These are phyloP conservation scores for Yamadazyma blattariae DNA, from an alignment of 1,139 yeast species.

Conservation along the genomic window DNA sequence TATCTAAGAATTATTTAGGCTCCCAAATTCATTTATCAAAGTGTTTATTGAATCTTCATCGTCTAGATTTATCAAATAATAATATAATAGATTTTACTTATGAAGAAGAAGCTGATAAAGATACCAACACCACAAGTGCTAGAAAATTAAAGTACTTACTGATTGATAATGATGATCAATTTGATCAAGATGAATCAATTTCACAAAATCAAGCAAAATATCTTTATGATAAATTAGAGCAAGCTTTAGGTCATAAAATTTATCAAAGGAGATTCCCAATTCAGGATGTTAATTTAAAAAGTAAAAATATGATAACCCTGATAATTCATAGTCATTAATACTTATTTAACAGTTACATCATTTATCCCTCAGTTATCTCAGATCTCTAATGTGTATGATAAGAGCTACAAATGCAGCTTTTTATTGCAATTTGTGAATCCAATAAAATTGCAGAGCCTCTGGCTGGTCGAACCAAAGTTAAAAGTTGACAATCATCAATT, in stretches of 20 bases:
- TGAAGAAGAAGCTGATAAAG: constrained; percentile 1
- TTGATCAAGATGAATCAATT: constrained; percentile 4
- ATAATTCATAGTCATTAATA: too few species aligned
- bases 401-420: too few species aligned
- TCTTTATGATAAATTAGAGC: constrained; percentile 25
- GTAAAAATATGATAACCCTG: too few species aligned
- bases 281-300: constrained; percentile 1
- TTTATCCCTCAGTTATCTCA: too few species aligned
- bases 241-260: constrained; percentile 20
- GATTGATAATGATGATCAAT: neutral
- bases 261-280: constrained; percentile 1
- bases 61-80: constrained; percentile 22
- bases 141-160: constrained; percentile 4
- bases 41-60: constrained; percentile 12
- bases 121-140: too few species aligned
- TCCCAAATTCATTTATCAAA: constrained; percentile 10
- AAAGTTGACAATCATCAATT: too few species aligned
- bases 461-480: too few species aligned
- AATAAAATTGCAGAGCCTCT: too few species aligned
- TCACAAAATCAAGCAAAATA: constrained; percentile 13
- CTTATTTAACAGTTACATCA: too few species aligned
- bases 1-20: constrained; percentile 13
- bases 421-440: too few species aligned
- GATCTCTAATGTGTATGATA: too few species aligned
- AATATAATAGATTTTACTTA: constrained; percentile 12